Evolutionary conservation across 2,329 filamentous ascomycete genomes (phyloP).

Genomic region (Alternaria dauci): DNA sequence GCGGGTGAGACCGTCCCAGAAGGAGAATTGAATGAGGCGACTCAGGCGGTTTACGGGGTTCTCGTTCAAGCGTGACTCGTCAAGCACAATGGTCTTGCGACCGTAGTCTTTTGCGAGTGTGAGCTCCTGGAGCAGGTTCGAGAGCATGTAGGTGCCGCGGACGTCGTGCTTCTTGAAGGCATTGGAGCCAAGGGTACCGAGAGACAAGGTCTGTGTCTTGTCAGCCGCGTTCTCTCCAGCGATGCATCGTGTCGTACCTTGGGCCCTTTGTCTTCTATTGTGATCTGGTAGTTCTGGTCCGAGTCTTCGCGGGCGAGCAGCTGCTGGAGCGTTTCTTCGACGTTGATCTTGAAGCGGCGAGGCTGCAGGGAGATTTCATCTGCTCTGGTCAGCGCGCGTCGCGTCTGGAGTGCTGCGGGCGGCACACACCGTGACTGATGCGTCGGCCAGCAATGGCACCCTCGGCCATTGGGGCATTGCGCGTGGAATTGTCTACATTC

Average conservation of each 20-base stretch:
- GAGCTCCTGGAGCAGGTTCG: conserved; percentile 93
- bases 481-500: conserved; percentile 42
- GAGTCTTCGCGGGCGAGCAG: conserved; percentile 89
- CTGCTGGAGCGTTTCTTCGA: conserved; percentile 81
- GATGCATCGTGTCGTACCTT: conserved; percentile 67
- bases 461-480: conserved; percentile 41
- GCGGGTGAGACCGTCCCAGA: conserved; percentile 91
- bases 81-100: conserved; percentile 86
- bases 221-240: conserved; percentile 30
- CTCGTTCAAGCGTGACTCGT: conserved; percentile 90
- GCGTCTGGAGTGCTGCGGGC: neutral
- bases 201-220: conserved; percentile 70
- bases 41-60: conserved; percentile 91
- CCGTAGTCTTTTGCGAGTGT: conserved; percentile 91
- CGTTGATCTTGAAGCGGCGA: conserved; percentile 85
- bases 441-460: conserved; percentile 44
- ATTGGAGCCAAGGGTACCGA: conserved; percentile 85
- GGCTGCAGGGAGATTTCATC: conserved; percentile 76
- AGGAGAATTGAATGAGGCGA: conserved; percentile 85
- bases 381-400: conserved; percentile 49
- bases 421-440: conserved; percentile 49
- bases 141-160: conserved; percentile 95
- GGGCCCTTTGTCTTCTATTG: conserved; percentile 92
- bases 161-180: conserved; percentile 90
- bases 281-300: conserved; percentile 95